Evolutionary conservation across 1,284 basidiomycete genomes (phyloP), one percentile per base, ranked within the genome.

Genomic region (Volvariella surrecta): DNA sequence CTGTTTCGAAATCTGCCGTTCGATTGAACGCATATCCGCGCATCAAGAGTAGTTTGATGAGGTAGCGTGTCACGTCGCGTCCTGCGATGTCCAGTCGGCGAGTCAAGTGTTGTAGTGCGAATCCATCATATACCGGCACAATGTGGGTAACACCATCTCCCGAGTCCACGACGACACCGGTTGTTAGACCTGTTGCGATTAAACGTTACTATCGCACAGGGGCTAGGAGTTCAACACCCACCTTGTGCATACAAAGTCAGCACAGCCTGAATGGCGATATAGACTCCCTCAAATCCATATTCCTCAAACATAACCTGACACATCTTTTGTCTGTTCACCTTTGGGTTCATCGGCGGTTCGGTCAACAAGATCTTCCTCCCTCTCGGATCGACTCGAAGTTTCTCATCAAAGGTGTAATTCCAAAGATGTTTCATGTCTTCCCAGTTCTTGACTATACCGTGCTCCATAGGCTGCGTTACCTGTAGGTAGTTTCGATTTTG

Each of bases 281-380:
- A 99, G 46, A 99, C 91, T 0, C 92, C 90, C 17, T 84, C 84
- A 58, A 99, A 97, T 3, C 91, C 91, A 62, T 98, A 99, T 55
- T 96, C 89, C 68, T 99, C 96, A 60, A 99, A 98, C 95, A 99
- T 99, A 60, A 98, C 91, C 65, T 99, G 85, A 48, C 82, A 86
- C 94, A 99, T 98, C 59, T 79, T 74, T 64, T 94, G 84, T 55
- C 96, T 70, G 65, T 99, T 99, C 52, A 68, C 82, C 60, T 86
- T 91, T 3, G 96, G 96, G 67, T 99, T 99, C 95, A 99, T 98
- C 34, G 95, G 96, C n/a, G 96, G 96, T 63, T 99, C 96, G 1
- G 96, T 99, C 54, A 99, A 74, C 46, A 99, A 67, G 38, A 99
- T 78, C 68, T 98, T 99, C 53, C 81, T 75, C 1, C 92, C 96